Conservation (phyloP, 495 filamentous ascomycete species). For the Tuber microsphaerosporum region DNA sequence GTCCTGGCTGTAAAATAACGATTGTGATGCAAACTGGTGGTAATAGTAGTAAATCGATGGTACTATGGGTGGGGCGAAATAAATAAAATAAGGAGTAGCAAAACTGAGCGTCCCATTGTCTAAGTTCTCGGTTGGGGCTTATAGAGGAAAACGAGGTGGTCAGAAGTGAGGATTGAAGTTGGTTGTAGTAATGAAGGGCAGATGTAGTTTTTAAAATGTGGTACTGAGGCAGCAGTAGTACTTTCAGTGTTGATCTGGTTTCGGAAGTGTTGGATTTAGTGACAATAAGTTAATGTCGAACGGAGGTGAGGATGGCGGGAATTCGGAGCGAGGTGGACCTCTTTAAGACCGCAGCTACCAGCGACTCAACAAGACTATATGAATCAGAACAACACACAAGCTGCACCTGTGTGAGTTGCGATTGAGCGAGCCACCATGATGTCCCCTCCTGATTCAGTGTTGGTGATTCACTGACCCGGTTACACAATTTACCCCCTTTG, state of each 20-base stretch:
- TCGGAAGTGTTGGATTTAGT: background rate
- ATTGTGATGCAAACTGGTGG: background rate
- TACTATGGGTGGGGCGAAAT: too few relatives aligned
- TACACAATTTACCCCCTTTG: too few relatives aligned
- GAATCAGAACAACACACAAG: too few relatives aligned
- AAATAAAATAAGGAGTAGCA: background rate
- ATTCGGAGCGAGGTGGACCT: too few relatives aligned
- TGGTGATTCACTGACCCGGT: too few relatives aligned
- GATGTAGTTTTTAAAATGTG: too few relatives aligned
- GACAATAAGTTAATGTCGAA: background rate
- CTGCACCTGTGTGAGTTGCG: too few relatives aligned
- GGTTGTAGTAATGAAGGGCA: background rate
- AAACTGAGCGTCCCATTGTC: background rate
- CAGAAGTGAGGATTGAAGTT: background rate
- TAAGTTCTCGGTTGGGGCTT: background rate
- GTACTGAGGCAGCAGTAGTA: background rate
- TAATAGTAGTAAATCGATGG: background rate
- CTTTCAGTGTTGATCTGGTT: background rate
- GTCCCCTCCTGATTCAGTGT: too few relatives aligned
- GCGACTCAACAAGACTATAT: too few relatives aligned
- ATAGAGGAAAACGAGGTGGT: background rate
- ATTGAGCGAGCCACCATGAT: too few relatives aligned
- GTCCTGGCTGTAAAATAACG: background rate
- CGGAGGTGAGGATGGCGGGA: too few relatives aligned
- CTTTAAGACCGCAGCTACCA: too few relatives aligned